Base-by-base conservation (phyloP, 345 rosid genomes). In the Lepidium sativum region DNA sequence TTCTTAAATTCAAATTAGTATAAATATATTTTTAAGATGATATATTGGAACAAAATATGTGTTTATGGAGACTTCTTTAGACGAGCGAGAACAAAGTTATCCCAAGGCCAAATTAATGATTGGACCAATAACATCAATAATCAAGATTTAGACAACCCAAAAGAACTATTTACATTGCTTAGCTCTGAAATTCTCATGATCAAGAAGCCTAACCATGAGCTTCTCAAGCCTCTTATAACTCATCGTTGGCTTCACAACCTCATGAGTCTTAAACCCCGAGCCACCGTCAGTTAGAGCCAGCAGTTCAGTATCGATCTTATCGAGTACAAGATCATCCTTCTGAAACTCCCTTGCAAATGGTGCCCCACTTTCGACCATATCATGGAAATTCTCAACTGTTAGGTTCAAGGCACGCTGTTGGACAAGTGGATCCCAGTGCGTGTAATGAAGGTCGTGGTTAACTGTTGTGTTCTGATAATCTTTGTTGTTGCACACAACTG, bases 401-500 rank as follows among this genome's bases (percentile, higher is more conserved):
- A 87, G 78, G 25, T 69, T 75, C 39, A 89, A 4, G 0, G 91
- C 85, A 0, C 78, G 83, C 69, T 84, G 87, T 76, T 85, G 86
- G 9, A 89, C 89, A 74, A 86, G 88, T 51, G 76, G 80, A 60
- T 89, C 96, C 97, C 96, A 92, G 67, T 63, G 84, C 33, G 72
- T 75, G 74, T 86, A 87, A 70, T 79, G 97, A 79, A 89, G 67
- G 67, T 92, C 90, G 18, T 89, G 89, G 78, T 92, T 92, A 52
- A 89, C 80, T 0, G 94, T 86, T 0, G 98, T 87, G 78, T 87
- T 89, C 80, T 92, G 98, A 78, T 73, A 92, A 63, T 89, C 89
- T 76, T 86, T 89, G 74, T 87, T 86, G 77, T 92, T 92, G 84
- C 94, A 92, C 58, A 87, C 71, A 11, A 89, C 96, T 6, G 97